Conservation (phyloP, 2,329 filamentous ascomycete genomes). For the Ilyonectria sp. region DNA sequence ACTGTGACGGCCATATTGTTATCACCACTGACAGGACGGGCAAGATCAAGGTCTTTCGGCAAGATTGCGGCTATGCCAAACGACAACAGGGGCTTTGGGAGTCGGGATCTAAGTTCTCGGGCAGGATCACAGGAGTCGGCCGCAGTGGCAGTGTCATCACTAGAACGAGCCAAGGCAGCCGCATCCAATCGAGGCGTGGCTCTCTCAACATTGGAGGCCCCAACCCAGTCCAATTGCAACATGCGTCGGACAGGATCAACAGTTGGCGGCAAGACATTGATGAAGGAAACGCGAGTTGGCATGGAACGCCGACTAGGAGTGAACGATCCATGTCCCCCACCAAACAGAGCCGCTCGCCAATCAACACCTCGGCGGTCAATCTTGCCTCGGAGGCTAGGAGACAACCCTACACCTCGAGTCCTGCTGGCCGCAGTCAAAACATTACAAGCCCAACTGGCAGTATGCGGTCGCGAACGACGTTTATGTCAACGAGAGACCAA, state of each 20-base stretch:
- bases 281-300: constrained; percentile 55
- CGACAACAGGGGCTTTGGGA: constrained; percentile 85
- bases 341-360: constrained; percentile 58
- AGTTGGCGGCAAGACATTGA: constrained; percentile 85
- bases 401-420: constrained; percentile 57
- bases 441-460: constrained; percentile 59
- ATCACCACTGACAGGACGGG: constrained; percentile 92
- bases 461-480: constrained; percentile 44
- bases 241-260: constrained; percentile 81
- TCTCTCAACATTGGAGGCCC: constrained; percentile 63
- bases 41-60: constrained; percentile 93
- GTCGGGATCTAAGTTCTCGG: constrained; percentile 81
- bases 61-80: constrained; percentile 91
- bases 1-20: constrained; percentile 89
- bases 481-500: constrained; percentile 46
- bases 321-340: constrained; percentile 71
- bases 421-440: constrained; percentile 37
- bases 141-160: constrained; percentile 71
- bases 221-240: constrained; percentile 50
- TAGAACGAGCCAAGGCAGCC: constrained; percentile 65
- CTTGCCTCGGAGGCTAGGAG: constrained; percentile 63
- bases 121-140: constrained; percentile 74
- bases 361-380: constrained; percentile 56
- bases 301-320: constrained; percentile 60
- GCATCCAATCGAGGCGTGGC: constrained; percentile 65